These are phyloP conservation scores for Hypoxylon lenormandii DNA, from an alignment of 495 filamentous ascomycete genomes.

Conservation along the genomic window DNA sequence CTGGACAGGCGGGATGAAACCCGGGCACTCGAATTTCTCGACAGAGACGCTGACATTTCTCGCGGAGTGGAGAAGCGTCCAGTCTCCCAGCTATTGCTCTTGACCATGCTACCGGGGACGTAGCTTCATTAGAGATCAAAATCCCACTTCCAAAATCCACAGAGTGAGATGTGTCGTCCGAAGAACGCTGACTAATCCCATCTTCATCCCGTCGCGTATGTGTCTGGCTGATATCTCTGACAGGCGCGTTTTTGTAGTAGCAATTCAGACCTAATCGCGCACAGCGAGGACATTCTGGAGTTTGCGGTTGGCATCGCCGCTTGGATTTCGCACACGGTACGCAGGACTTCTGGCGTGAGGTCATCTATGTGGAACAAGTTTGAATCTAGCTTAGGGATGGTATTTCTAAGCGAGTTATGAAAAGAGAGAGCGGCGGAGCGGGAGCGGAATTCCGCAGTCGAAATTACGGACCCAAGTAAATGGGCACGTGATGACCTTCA, in stretches of 20 bases:
- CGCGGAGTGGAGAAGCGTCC: neutral
- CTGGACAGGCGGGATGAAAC: neutral
- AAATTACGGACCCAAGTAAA: too few relatives aligned
- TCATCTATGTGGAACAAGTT: neutral
- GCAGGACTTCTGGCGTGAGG: conserved; percentile 1
- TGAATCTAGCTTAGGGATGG: neutral
- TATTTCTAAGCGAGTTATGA: neutral
- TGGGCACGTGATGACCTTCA: too few relatives aligned
- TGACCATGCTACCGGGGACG: neutral
- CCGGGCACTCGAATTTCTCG: neutral
- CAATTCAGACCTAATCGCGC: neutral
- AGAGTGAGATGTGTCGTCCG: neutral
- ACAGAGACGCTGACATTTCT: neutral
- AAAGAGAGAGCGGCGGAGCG: neutral
- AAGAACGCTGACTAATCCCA: neutral
- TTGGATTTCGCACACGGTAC: conserved; percentile 4
- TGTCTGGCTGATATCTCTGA: neutral
- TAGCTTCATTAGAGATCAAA: neutral
- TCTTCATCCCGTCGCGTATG: neutral
- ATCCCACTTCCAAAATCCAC: neutral
- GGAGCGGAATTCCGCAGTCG: neutral
- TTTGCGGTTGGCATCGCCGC: conserved; percentile 1
- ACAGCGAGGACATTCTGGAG: neutral
- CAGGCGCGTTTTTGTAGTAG: neutral
- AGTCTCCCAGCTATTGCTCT: neutral